A percentile compares a stretch with the other conserved stretches of the same genome.
Evolutionary conservation across 1,284 basidiomycete species (phyloP).

Genomic region (Somion occarium): DNA sequence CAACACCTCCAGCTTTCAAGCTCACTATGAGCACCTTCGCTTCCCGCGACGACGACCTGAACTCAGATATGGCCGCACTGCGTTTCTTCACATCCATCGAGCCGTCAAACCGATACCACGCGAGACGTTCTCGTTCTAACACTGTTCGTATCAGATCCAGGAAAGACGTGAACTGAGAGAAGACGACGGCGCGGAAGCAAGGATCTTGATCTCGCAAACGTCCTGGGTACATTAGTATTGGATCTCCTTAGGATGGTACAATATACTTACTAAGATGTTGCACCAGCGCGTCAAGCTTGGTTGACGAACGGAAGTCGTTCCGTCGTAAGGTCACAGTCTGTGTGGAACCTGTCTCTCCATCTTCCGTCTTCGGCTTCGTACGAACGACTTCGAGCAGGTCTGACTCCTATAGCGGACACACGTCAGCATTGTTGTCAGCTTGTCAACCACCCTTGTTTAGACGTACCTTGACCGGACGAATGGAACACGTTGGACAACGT

Average conservation of each 20-base stretch:
- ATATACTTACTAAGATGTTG: constrained; percentile 54
- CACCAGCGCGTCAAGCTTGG: constrained; percentile 78
- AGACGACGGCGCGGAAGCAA: constrained; percentile 80
- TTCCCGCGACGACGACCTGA: constrained; percentile 61
- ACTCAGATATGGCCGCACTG: constrained; percentile 69
- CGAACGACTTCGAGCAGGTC: constrained; percentile 65
- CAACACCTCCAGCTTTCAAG: constrained; percentile 92
- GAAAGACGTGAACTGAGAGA: constrained; percentile 85
- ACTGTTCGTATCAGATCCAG: constrained; percentile 78
- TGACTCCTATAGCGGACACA: constrained; percentile 41
- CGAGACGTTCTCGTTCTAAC: constrained; percentile 69
- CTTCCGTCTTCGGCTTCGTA: constrained; percentile 21
- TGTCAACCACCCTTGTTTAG: too few relatives aligned
- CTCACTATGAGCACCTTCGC: constrained; percentile 85
- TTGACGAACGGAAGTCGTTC: constrained; percentile 85
- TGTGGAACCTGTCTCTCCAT: constrained; percentile 34
- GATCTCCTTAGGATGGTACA: neutral
- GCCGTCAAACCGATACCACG: constrained; percentile 88
- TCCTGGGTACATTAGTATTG: constrained; percentile 31
- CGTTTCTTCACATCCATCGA: constrained; percentile 88
- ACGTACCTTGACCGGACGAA: constrained; percentile 58
- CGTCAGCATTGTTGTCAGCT: neutral
- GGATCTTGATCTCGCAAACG: constrained; percentile 68
- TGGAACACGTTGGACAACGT: constrained; percentile 68
- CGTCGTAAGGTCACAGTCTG: constrained; percentile 57